Evolutionary conservation across 164 flowering plant species (phyloP).

Genomic region (Buxus sempervirens): DNA sequence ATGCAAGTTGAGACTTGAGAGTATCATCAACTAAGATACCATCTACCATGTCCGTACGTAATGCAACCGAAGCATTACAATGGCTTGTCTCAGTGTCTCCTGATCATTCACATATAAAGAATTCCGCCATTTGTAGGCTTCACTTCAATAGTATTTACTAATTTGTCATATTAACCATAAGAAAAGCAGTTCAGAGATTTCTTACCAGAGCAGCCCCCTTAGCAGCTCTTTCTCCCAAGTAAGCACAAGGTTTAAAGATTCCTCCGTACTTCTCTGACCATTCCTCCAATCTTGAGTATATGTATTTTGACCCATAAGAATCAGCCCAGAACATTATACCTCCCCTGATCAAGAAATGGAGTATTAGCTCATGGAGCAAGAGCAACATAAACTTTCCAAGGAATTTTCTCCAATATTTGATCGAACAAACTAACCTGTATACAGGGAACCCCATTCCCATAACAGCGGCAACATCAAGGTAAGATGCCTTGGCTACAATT

Average conservation of each 20-base stretch:
- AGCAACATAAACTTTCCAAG: no score
- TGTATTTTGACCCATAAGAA: constrained; percentile 73
- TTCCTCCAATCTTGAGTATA: constrained; percentile 63
- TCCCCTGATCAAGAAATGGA: constrained; percentile 55
- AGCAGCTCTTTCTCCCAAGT: constrained; percentile 78
- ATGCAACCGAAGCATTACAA: no score
- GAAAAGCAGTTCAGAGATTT: constrained; percentile 2
- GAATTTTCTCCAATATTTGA: not conserved
- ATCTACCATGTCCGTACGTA: no score
- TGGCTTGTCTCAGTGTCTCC: no score
- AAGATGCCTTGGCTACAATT: constrained; percentile 80
- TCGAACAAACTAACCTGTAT: constrained; percentile 56
- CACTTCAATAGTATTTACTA: no score
- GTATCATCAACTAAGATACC: no score
- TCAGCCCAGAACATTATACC: constrained; percentile 94
- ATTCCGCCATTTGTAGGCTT: no score
- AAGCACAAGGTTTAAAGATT: constrained; percentile 80
- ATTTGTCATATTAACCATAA: no score
- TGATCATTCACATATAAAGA: no score
- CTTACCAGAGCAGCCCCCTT: constrained; percentile 72
- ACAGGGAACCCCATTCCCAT: constrained; percentile 98
- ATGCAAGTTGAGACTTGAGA: no score
- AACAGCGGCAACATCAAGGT: constrained; percentile 78
- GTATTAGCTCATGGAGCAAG: no score
- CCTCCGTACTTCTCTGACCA: constrained; percentile 76